These are phyloP conservation scores for Aspergillus olivimuriae DNA, from an alignment of 495 filamentous ascomycete species.

Conservation along the genomic window DNA sequence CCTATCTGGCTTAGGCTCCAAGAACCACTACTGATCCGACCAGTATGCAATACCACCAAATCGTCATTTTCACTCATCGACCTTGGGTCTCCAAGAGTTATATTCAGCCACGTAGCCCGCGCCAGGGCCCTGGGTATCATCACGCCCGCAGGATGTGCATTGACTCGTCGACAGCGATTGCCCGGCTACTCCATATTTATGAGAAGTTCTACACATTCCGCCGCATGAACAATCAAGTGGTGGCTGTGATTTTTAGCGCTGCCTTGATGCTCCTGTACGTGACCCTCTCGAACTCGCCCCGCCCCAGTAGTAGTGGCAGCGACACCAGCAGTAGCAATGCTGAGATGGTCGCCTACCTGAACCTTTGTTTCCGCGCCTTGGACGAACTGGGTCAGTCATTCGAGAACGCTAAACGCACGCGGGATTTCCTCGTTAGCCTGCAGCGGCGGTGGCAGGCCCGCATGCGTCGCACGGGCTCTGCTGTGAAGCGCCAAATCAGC, in stretches of 20 bases:
- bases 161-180: constrained; percentile 40
- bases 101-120: constrained; percentile 39
- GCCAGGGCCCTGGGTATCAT: constrained; percentile 39
- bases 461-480: constrained; percentile 35
- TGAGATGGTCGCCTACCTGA: constrained; percentile 41
- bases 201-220: constrained; percentile 45
- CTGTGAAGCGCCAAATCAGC: constrained; percentile 30
- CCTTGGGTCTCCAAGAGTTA: constrained; percentile 46
- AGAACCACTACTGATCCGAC: neutral
- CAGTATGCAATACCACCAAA: constrained; percentile 50
- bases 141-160: constrained; percentile 44
- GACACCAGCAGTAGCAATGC: constrained; percentile 22
- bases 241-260: constrained; percentile 46
- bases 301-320: constrained; percentile 15
- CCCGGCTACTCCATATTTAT: constrained; percentile 40
- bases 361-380: constrained; percentile 42
- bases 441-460: constrained; percentile 43
- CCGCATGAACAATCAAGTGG: constrained; percentile 45
- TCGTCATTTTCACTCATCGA: constrained; percentile 44
- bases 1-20: neutral
- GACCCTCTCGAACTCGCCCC: constrained; percentile 33
- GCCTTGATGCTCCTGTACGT: constrained; percentile 43
- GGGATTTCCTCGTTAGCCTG: constrained; percentile 38
- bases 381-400: constrained; percentile 43
- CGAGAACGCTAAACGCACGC: constrained; percentile 41